Evolutionary conservation across 371 early-diverging fungal genomes (phyloP), one percentile per base, ranked within the genome.

Genomic region (Lichtheimia ornata): DNA sequence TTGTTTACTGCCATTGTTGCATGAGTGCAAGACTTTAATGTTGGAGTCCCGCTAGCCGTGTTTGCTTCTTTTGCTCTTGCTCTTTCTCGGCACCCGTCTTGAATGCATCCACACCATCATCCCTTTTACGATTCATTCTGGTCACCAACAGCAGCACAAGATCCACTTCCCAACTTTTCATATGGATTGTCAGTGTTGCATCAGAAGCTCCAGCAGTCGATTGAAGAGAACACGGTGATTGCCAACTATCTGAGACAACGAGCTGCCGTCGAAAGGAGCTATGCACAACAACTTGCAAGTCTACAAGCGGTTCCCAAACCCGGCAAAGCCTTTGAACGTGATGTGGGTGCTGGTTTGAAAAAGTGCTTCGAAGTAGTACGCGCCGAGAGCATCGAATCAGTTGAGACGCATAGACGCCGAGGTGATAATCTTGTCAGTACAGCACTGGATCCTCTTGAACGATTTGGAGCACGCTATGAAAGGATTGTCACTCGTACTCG

Each of bases 291-390:
- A 47, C 69, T 84, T 58, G 73, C 79, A 2, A 59, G 43, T 20
- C 62, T 17, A 35, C 27, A 50, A 53, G 22, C 66, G 18, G 18
- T 27, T n/a, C 30, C 47, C 14, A 17, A 28, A 25, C 25, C 27
- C 41, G 41, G 40, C 49, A 54, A 45, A 17, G 62, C 28, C 1
- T 90, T 89, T 68, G 81, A 80, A 5, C 74, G 74, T 41, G 89
- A 88, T 72, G 83, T 88, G 24, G 89, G 90, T 3, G 87, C 87
- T 2, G 82, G 86, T 6, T 73, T 91, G 44, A 82, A 84, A 61
- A 82, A 79, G 51, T 88, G 88, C n/a, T 91, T 84, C 59, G 84
- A 86, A 59, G 83, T 85, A 1, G 76, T 91, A 17, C 79, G 84
- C 18, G 56, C 75, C 5, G 91, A 91, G 59, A 84, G 89, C 62